These are phyloP conservation scores for Pleoardoris graminearum DNA, from an alignment of 2,329 filamentous ascomycete species.

Conservation along the genomic window DNA sequence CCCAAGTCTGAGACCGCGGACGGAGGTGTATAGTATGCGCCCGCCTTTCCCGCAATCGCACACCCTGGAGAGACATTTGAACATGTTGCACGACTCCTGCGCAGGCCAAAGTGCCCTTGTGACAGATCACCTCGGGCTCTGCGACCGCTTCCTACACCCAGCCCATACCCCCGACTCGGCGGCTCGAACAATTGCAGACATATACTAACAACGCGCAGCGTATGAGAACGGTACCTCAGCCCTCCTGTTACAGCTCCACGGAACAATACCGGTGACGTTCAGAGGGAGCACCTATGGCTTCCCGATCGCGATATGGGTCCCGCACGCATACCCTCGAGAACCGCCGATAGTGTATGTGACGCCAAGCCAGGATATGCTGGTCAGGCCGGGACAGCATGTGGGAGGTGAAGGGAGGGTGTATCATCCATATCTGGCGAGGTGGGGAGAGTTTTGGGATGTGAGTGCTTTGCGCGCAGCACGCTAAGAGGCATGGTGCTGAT, in stretches of 20 bases:
- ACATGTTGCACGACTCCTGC: background rate
- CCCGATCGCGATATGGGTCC: conserved; percentile 89
- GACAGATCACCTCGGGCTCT: no score
- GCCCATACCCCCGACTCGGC: no score
- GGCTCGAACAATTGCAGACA: no score
- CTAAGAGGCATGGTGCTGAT: no score
- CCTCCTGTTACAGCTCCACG: conserved; percentile 81
- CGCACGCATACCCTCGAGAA: conserved; percentile 84
- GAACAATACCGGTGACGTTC: conserved; percentile 89
- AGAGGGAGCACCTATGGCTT: conserved; percentile 88
- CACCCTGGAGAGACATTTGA: no score
- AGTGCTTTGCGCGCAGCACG: no score
- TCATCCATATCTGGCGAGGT: conserved; percentile 91
- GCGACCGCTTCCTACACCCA: no score
- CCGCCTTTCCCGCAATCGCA: conserved; percentile 6
- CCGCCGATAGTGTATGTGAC: conserved; percentile 86
- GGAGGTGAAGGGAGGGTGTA: conserved; percentile 92
- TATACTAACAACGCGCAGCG: conserved; percentile 57
- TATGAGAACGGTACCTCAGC: conserved; percentile 87
- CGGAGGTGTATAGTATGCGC: conserved; percentile 87
- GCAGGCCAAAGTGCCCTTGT: background rate
- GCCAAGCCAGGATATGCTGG: conserved; percentile 83
- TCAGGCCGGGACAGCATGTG: conserved; percentile 92
- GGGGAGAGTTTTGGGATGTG: conserved; percentile 89
- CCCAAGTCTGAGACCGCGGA: conserved; percentile 78